A percentile compares a stretch with the other conserved stretches of the same genome.
These are phyloP conservation scores for Exophiala xenobiotica DNA, from an alignment of 2,329 filamentous ascomycete genomes.

Conservation along the genomic window DNA sequence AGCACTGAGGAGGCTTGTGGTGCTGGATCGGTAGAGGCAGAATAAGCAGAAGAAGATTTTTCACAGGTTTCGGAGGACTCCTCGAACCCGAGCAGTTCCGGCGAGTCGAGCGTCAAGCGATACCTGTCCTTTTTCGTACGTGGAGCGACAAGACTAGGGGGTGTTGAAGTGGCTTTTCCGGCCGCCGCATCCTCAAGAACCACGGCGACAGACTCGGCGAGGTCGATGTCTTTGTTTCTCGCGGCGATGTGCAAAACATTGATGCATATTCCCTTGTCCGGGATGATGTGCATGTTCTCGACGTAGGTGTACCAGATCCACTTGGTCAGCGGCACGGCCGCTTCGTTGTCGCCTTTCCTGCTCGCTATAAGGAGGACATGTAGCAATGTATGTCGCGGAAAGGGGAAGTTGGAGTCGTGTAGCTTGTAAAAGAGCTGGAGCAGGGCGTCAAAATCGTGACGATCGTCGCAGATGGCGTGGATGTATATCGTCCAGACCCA, in stretches of 20 bases:
- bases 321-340: constrained; percentile 62
- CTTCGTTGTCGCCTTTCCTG: constrained; percentile 53
- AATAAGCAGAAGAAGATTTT: too few relatives aligned
- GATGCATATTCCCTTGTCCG: constrained; percentile 34
- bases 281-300: constrained; percentile 57
- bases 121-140: not conserved
- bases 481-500: constrained; percentile 82
- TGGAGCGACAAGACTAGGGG: constrained; percentile 1
- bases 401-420: constrained; percentile 44
- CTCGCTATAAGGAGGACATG: constrained; percentile 76
- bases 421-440: constrained; percentile 65
- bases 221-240: constrained; percentile 11
- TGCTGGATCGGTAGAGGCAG: too few relatives aligned
- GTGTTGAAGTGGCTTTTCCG: constrained; percentile 2
- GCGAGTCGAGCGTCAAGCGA: constrained; percentile 9
- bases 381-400: constrained; percentile 63
- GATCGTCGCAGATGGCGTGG: constrained; percentile 68
- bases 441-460: constrained; percentile 75
- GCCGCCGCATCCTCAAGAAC: constrained; percentile 19
- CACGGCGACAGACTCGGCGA: constrained; percentile 17
- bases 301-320: constrained; percentile 72
- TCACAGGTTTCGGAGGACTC: not conserved
- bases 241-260: constrained; percentile 15
- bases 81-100: not conserved
- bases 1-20: too few relatives aligned